These are phyloP conservation scores for Solanum rostratum DNA, from an alignment of 257 asterid genomes.

Conservation along the genomic window DNA sequence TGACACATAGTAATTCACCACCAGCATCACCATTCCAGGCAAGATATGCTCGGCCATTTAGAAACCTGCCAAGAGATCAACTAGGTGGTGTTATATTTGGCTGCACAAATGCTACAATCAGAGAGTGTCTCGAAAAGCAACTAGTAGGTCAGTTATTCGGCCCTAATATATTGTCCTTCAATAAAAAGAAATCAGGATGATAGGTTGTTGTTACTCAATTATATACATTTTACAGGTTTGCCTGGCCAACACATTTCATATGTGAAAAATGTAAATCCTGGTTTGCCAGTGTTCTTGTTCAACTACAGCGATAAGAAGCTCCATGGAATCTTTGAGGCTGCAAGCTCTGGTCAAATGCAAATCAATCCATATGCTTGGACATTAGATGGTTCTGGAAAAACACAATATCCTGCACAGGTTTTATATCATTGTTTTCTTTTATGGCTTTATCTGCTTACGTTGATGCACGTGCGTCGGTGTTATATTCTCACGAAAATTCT, in stretches of 20 bases:
- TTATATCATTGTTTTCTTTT: slow-evolving; percentile 1
- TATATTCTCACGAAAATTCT: background rate
- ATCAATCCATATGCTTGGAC: slow-evolving; percentile 90
- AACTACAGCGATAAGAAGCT: slow-evolving; percentile 52
- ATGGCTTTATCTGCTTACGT: slow-evolving; percentile 3
- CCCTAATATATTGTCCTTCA: background rate
- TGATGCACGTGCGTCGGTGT: background rate
- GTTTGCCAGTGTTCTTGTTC: slow-evolving; percentile 80
- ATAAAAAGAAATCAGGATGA: background rate
- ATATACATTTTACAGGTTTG: slow-evolving; percentile 36
- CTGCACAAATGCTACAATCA: slow-evolving; percentile 17
- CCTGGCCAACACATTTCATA: slow-evolving; percentile 50
- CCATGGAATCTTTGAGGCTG: slow-evolving; percentile 84
- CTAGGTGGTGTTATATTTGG: slow-evolving; percentile 43
- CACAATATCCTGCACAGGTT: slow-evolving; percentile 88
- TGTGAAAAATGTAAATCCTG: slow-evolving; percentile 64
- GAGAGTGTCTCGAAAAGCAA: slow-evolving; percentile 23
- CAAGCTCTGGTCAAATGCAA: slow-evolving; percentile 58
- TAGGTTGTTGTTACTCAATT: background rate
- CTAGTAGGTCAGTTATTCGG: slow-evolving; percentile 21
- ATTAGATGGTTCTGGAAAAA: slow-evolving; percentile 47
- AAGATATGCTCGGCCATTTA: background rate
- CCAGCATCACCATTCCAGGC: slow-evolving; percentile 1
- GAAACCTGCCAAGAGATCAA: slow-evolving; percentile 19
- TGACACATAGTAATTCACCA: slow-evolving; percentile 5